These are phyloP conservation scores for Raphanus sativus DNA, from an alignment of 345 rosid genomes.

Conservation along the genomic window DNA sequence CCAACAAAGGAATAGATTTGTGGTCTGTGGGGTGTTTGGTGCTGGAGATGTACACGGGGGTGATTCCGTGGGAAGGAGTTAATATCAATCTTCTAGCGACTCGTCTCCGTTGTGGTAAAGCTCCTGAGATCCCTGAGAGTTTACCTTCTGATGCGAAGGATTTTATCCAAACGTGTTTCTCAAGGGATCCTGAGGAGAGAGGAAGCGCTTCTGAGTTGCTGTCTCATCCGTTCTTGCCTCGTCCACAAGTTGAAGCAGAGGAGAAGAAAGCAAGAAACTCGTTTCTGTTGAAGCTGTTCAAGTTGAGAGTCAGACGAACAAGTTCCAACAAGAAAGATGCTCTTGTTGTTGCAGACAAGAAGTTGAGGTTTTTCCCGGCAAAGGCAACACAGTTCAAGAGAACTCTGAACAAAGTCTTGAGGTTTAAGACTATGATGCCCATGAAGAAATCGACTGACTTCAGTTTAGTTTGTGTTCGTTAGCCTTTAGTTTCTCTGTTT, in stretches of 20 bases:
- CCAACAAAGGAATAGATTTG: no score
- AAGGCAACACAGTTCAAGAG: not conserved
- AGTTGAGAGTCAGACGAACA: not conserved
- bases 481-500: not conserved
- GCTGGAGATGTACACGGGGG: no score
- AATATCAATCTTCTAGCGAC: no score
- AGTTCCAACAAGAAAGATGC: not conserved
- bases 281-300: not conserved
- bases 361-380: not conserved
- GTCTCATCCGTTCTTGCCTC: not conserved
- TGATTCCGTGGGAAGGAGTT: no score
- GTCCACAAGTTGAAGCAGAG: not conserved
- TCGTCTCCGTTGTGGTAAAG: no score
- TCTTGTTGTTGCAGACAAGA: not conserved
- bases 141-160: not conserved
- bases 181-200: not conserved
- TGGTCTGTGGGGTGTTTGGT: no score
- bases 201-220: not conserved
- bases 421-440: not conserved
- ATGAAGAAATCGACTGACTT: not conserved
- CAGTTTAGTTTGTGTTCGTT: not conserved
- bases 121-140: no score
- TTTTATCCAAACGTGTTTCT: not conserved
- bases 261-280: not conserved
- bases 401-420: not conserved